Evolutionary conservation across 2,329 filamentous ascomycete species (phyloP), one percentile per base, ranked within the genome.

Genomic region (Penicillium sp.): DNA sequence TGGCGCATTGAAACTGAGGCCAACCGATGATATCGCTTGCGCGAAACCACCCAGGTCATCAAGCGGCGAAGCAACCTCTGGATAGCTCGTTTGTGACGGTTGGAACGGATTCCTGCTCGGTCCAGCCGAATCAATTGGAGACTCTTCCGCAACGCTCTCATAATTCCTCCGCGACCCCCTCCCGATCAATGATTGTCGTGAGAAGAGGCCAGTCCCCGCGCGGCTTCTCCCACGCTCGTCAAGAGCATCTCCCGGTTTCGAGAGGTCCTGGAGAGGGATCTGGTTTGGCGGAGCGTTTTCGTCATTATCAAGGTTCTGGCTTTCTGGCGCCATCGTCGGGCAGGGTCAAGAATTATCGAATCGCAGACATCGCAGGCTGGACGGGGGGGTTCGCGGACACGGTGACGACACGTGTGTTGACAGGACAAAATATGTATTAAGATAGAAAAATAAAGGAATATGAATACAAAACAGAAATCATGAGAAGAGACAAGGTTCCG

Each of bases 201-300:
- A 72, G 58, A 61, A 70, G 65, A 64, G 75, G 66, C 62, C 74
- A 66, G 57, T 74, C 69, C 59, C 74, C 51, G 53, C 58, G 51
- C 61, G 61, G 52, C 57, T 57, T 54, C 62, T 56, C 26, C 67
- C 57, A 53, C 61, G 58, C 24, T 63, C 65, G 28, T 62, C 64
- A 17, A 59, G 51, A 31, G 56, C 57, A 42, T 66, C 67, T 31
- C 66, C 66, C 24, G 67, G 64, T 51, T 68, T 66, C 12, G 73
- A 72, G 32, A 87, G 73, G 59, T 84, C 79, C 67, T 83, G 83
- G 51, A 91, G 74, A 52, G 85, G 85, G 70, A 93, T 90, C 54
- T 71, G 69, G 51, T 63, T 54, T n/a, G 56, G 54, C 21, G 60
- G 54, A 46, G 55, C 53, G 45, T 57, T 57, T 34, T 65, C 59